phyloP scores from a whole-genome alignment of 768 basidiomycete genomes.

The Kwoniella mangroviensis region DNA sequence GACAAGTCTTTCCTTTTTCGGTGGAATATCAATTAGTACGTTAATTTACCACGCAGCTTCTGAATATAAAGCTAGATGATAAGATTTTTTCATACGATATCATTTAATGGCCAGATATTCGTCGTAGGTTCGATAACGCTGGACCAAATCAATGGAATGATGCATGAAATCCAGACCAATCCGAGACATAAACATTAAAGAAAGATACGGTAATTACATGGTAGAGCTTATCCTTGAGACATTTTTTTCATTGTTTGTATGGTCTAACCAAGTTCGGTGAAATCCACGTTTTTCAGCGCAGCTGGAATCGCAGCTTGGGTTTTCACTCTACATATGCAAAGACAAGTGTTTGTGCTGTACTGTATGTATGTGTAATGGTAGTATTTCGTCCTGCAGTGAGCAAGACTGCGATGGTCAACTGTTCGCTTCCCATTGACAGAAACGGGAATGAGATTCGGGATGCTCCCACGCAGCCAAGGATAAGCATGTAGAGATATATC shows the following conservation, averaged over 20 bases:
- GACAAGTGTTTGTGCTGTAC: too few species aligned
- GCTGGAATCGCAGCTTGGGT: background rate
- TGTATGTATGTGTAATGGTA: too few species aligned
- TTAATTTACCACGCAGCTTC: background rate
- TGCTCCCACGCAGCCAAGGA: background rate
- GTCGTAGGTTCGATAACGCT: too few species aligned
- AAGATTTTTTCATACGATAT: too few species aligned
- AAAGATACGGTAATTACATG: background rate
- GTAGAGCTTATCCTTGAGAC: slow-evolving; percentile 13
- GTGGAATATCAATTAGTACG: background rate
- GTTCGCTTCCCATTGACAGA: background rate
- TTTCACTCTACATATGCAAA: too few species aligned
- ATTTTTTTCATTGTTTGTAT: background rate
- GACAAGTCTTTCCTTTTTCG: background rate
- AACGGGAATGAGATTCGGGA: background rate
- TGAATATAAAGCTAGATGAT: background rate
- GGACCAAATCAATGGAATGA: background rate
- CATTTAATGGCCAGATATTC: background rate
- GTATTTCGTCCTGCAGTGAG: too few species aligned
- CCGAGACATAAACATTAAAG: background rate
- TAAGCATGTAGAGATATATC: background rate
- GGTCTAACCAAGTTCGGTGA: slow-evolving; percentile 7
- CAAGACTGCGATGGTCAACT: too few species aligned
- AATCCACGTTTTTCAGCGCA: background rate
- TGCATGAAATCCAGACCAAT: slow-evolving; percentile 3